A percentile compares a stretch with the other conserved stretches of the same genome.
phyloP scores from a whole-genome alignment of 306 rosid species.

The Medicago ruthenica region DNA sequence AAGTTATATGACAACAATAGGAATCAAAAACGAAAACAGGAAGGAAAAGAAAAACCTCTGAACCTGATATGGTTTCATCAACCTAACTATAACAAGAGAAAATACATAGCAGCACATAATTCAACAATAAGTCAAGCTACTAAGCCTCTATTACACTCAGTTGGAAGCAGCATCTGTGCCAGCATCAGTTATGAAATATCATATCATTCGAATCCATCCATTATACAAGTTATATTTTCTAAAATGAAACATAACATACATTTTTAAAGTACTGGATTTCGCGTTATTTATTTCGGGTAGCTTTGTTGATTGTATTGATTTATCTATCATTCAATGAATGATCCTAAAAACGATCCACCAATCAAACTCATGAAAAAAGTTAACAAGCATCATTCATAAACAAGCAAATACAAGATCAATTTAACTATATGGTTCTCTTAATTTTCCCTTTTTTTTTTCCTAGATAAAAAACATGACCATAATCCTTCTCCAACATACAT shows the following conservation, averaged over 20 bases:
- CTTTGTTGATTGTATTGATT: background rate
- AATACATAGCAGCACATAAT: conserved; percentile 3
- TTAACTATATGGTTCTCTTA: background rate
- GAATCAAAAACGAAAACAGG: conserved; percentile 6
- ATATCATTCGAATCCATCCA: background rate
- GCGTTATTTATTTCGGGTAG: background rate
- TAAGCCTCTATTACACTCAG: background rate
- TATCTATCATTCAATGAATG: background rate
- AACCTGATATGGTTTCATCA: conserved; percentile 4
- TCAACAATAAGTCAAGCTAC: conserved; percentile 14
- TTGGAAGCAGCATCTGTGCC: background rate
- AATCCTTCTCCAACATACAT: background rate
- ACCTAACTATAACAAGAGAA: background rate
- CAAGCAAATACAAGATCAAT: conserved; percentile 6
- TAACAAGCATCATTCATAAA: background rate
- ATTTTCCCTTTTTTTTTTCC: background rate
- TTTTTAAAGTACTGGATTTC: background rate
- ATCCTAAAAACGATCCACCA: background rate
- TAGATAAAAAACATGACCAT: background rate
- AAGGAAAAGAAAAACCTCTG: background rate
- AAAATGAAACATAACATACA: background rate
- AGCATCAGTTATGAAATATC: conserved; percentile 1
- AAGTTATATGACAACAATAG: conserved; percentile 16
- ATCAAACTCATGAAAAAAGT: too few species aligned
- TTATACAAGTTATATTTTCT: background rate